Evolutionary conservation across 768 basidiomycete genomes (phyloP).

Genomic region (Coprinellus aureogranulatus): DNA sequence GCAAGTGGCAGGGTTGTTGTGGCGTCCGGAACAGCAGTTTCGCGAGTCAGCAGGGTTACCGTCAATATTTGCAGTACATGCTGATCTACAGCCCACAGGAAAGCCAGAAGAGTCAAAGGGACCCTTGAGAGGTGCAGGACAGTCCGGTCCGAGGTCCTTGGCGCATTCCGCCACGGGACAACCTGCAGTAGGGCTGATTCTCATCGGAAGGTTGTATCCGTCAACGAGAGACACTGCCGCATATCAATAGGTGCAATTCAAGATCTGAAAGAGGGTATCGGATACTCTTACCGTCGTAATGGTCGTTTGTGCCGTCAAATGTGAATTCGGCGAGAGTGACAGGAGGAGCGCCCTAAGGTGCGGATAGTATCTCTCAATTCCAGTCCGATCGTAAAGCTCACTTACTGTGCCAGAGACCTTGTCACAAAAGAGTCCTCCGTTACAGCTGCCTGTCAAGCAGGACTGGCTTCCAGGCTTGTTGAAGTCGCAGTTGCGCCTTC

Average conservation of each 20-base stretch:
- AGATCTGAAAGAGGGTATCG: slow-evolving; percentile 40
- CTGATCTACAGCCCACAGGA: slow-evolving; percentile 60
- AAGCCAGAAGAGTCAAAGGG: slow-evolving; percentile 51
- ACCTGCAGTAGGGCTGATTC: slow-evolving; percentile 52
- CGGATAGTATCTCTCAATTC: not conserved
- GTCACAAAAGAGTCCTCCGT: slow-evolving; percentile 60
- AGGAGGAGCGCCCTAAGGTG: slow-evolving; percentile 54
- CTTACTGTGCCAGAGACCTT: slow-evolving; percentile 43
- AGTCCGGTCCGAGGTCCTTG: slow-evolving; percentile 59
- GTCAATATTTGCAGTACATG: slow-evolving; percentile 46
- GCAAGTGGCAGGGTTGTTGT: slow-evolving; percentile 53
- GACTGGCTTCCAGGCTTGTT: slow-evolving; percentile 45
- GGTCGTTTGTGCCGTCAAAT: slow-evolving; percentile 44
- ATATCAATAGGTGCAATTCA: slow-evolving; percentile 30
- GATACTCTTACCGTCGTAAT: slow-evolving; percentile 53
- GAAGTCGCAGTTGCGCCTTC: slow-evolving; percentile 58
- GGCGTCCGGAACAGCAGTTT: slow-evolving; percentile 63
- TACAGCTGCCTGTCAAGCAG: slow-evolving; percentile 60
- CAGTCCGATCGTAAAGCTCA: not conserved
- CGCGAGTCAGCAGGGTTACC: slow-evolving; percentile 52
- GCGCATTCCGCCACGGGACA: slow-evolving; percentile 57
- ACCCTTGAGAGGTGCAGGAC: slow-evolving; percentile 54
- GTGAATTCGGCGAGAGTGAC: slow-evolving; percentile 69
- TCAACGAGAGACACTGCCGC: slow-evolving; percentile 61
- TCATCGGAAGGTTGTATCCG: slow-evolving; percentile 61